A percentile compares a stretch with the other conserved stretches of the same genome.
Conservation (phyloP, 345 rosid species). For the Eutrema heterophyllum region DNA sequence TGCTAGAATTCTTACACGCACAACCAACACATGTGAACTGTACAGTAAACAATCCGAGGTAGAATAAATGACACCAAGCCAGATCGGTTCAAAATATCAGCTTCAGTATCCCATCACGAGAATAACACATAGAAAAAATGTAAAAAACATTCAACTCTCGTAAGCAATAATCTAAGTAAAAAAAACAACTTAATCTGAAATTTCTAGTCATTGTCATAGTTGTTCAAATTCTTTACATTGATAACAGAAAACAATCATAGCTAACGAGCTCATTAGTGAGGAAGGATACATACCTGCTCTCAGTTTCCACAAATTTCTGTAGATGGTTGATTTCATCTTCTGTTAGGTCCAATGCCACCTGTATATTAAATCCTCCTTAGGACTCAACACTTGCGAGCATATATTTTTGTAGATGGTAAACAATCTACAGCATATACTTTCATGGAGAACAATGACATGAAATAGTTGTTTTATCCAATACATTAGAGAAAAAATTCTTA, state of each 20-base stretch:
- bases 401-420: not conserved
- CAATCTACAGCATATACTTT: not conserved
- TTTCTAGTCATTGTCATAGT: not conserved
- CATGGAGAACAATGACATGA: not conserved
- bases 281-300: slow-evolving; percentile 45
- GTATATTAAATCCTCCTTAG: not conserved
- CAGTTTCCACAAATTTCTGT: slow-evolving; percentile 44
- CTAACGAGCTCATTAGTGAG: not conserved
- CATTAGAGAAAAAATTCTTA: not conserved
- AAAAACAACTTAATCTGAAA: not conserved
- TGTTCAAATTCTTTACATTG: not conserved
- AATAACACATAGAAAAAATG: not conserved
- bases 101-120: not conserved
- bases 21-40: not conserved
- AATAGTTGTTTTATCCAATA: not conserved
- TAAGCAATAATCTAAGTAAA: not conserved
- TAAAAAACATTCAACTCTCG: not conserved
- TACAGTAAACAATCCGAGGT: not conserved
- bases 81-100: not conserved
- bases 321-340: slow-evolving; percentile 60
- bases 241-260: not conserved
- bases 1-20: not conserved
- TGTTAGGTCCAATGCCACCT: slow-evolving; percentile 78
- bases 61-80: not conserved
- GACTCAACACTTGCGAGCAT: not conserved